Evolutionary conservation across 148 eudicot genomes (phyloP), one percentile per base, ranked within the genome.

Genomic region (Rhododendron mucronatum): DNA sequence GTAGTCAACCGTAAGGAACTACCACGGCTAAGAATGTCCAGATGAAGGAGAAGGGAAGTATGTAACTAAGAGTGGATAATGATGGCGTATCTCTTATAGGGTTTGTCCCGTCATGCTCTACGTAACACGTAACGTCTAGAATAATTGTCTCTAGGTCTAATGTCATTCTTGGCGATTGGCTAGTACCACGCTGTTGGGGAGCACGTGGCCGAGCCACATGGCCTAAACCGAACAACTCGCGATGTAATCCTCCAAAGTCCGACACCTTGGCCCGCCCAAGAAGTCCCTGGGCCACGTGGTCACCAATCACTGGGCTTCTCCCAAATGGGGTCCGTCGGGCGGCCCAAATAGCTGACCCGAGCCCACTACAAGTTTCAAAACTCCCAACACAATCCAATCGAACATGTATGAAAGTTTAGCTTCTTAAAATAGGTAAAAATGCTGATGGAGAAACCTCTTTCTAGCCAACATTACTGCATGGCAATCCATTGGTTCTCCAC

Each of bases 401-500:
- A 13, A 14, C 57, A 51, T 48, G 57, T 15, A 51, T 53, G 4
- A 53, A 11, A 41, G 45, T 7, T 33, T 33, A 55, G 67, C 5
- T 81, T 55, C 83, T 55, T 33, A 81, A 81, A 81, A 57, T 81
- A 57, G 71, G 45, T 2, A 80, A 55, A 78, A 9, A 7, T 57
- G 37, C 28, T 35, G 35, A 57, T 57, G 83, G 83, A 55, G 69
- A 37, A 57, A 57, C 83, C n/a, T 20, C 20, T 20, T 55, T 53
- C 39, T 80, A 48, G 82, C 82, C 51, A 47, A 23, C 82, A 78
- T 78, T 51, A 80, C n/a, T 50, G 44, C 82, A 76, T 39, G 53
- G 41, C 13, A 8, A 41, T 80, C 82, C 35, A 14, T 26, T 5
- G 44, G 16, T 41, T 26, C 28, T 18, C 61, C 26, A 48, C 5